phyloP scores from a whole-genome alignment of 148 eudicot genomes.

The Diospyros kaki region DNA sequence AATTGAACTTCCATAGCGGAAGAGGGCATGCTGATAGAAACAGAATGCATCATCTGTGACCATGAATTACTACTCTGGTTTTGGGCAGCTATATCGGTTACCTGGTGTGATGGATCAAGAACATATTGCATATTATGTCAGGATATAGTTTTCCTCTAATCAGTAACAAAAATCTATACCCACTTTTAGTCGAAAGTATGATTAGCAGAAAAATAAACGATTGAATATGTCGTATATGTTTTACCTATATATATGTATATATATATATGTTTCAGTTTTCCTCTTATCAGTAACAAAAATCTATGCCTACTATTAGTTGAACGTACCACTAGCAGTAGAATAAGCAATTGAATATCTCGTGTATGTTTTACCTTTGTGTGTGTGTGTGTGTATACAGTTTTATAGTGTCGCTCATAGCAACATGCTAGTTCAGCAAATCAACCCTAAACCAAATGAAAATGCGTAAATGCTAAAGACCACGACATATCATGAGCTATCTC shows the following conservation, averaged over 20 bases:
- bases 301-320: background rate
- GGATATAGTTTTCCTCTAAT: background rate
- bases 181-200: background rate
- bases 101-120: slow-evolving; percentile 27
- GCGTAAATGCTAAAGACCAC: background rate
- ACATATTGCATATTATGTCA: background rate
- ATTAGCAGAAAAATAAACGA: background rate
- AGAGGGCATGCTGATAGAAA: slow-evolving; percentile 73
- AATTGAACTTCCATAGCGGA: slow-evolving; percentile 40
- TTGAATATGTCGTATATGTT: background rate
- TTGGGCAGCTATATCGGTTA: slow-evolving; percentile 20
- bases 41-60: slow-evolving; percentile 26
- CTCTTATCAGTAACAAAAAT: background rate
- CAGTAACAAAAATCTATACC: background rate
- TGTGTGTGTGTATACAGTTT: no score
- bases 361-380: background rate
- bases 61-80: background rate
- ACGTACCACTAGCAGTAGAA: background rate
- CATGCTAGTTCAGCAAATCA: background rate
- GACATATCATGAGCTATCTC: background rate
- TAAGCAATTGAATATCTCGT: background rate
- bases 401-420: background rate
- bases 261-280: background rate
- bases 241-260: background rate
- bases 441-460: background rate